A percentile compares a stretch with the other conserved stretches of the same genome.
phyloP scores from a whole-genome alignment of 805 yeast species.

The Yarrowia porcina region DNA sequence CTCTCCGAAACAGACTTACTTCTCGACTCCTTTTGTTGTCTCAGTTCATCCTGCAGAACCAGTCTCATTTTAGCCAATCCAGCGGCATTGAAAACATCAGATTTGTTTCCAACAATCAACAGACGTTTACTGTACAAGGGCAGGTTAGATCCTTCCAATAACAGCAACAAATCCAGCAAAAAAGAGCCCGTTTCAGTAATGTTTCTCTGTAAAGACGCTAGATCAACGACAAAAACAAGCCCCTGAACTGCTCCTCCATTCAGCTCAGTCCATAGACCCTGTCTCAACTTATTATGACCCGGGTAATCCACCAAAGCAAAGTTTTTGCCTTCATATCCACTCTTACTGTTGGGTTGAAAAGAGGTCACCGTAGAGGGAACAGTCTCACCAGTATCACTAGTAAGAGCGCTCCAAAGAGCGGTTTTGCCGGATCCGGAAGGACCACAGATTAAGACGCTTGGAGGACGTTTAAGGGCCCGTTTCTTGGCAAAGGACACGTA shows the following conservation, averaged over 20 bases:
- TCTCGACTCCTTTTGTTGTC: constrained; percentile 16
- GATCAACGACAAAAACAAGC: constrained; percentile 72
- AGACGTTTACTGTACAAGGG: constrained; percentile 53
- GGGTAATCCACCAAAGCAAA: constrained; percentile 75
- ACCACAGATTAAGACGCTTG: constrained; percentile 2
- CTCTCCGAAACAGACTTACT: constrained; percentile 2
- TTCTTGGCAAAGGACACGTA: constrained; percentile 16
- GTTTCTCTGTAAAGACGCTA: constrained; percentile 52
- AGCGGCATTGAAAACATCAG: constrained; percentile 67
- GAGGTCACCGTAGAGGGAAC: not conserved
- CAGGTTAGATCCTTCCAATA: not conserved
- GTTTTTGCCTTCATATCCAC: not conserved
- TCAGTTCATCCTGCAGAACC: constrained; percentile 1
- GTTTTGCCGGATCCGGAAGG: constrained; percentile 16
- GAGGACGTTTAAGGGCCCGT: not conserved
- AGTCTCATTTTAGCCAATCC: constrained; percentile 4
- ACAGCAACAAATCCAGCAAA: constrained; percentile 12
- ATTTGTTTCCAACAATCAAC: constrained; percentile 78
- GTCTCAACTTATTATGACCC: constrained; percentile 73
- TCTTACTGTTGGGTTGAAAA: not conserved
- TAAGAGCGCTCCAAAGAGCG: constrained; percentile 1
- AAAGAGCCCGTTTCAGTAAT: constrained; percentile 50
- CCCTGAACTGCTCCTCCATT: constrained; percentile 52
- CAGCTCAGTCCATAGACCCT: constrained; percentile 49
- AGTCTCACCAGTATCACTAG: not conserved